phyloP scores from a whole-genome alignment of 2,329 filamentous ascomycete species.

The Monosporascus sp. region DNA sequence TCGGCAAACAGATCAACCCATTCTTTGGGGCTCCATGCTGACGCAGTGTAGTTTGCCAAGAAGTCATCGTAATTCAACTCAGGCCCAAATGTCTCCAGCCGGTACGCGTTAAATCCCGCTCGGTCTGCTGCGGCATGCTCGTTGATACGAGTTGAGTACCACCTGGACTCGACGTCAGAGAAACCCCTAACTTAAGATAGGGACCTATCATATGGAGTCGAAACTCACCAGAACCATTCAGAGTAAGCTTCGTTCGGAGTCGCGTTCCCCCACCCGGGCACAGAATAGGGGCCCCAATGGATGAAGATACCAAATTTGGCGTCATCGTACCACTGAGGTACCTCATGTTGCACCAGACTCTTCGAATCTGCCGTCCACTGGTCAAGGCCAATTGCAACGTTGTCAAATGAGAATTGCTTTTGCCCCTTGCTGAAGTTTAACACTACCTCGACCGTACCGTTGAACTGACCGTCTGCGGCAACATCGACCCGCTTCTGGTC shows the following conservation, averaged over 20 bases:
- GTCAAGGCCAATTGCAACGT: slow-evolving; percentile 28
- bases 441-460: slow-evolving; percentile 9
- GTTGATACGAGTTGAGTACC: slow-evolving; percentile 32
- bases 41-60: slow-evolving; percentile 47
- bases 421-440: neutral
- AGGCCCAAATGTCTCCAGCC: slow-evolving; percentile 44
- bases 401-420: slow-evolving; percentile 6
- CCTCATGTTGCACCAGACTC: slow-evolving; percentile 34
- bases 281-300: slow-evolving; percentile 53
- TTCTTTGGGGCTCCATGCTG: slow-evolving; percentile 42
- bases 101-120: slow-evolving; percentile 42
- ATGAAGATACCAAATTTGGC: slow-evolving; percentile 57
- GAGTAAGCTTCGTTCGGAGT: slow-evolving; percentile 35
- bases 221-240: slow-evolving; percentile 46
- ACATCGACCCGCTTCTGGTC: slow-evolving; percentile 33
- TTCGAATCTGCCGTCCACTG: slow-evolving; percentile 30
- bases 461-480: slow-evolving; percentile 25
- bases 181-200: neutral
- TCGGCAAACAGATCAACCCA: slow-evolving; percentile 34
- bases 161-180: slow-evolving; percentile 10
- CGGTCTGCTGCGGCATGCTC: slow-evolving; percentile 36
- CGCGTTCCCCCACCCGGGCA: slow-evolving; percentile 45
- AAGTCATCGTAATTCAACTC: slow-evolving; percentile 52
- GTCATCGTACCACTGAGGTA: slow-evolving; percentile 48
- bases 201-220: neutral